phyloP scores from a whole-genome alignment of 257 asterid genomes.

The Penstemon barbatus region DNA sequence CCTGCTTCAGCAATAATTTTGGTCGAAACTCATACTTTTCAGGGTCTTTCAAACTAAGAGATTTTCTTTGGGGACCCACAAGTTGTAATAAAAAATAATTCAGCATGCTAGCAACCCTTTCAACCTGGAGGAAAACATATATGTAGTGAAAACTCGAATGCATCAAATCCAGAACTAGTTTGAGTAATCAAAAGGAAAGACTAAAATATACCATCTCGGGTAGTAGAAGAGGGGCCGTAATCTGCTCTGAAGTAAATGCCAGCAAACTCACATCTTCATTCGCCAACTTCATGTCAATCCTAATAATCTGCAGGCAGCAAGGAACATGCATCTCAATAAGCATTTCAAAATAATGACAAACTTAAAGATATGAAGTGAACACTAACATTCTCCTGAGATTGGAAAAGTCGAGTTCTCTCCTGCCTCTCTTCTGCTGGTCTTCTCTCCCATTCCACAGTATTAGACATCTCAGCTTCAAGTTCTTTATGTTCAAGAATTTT shows the following conservation, averaged over 20 bases:
- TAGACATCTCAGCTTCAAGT: slow-evolving; percentile 97
- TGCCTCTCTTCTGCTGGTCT: slow-evolving; percentile 93
- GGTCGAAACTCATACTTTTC: slow-evolving; percentile 98
- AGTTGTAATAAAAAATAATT: slow-evolving; percentile 90
- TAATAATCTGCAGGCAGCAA: slow-evolving; percentile 68
- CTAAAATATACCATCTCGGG: slow-evolving; percentile 80
- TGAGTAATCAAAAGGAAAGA: slow-evolving; percentile 22
- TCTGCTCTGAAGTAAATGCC: slow-evolving; percentile 94
- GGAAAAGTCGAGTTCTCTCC: slow-evolving; percentile 94
- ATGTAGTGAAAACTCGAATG: neutral
- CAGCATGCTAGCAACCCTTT: slow-evolving; percentile 98
- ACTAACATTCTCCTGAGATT: slow-evolving; percentile 95
- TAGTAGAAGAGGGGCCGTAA: slow-evolving; percentile 81
- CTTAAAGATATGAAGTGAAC: slow-evolving; percentile 18
- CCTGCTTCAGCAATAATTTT: slow-evolving; percentile 86
- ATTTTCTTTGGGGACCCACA: slow-evolving; percentile 96
- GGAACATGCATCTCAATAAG: slow-evolving; percentile 22
- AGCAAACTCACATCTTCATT: slow-evolving; percentile 95
- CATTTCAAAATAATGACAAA: slow-evolving; percentile 24
- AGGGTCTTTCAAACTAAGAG: slow-evolving; percentile 92
- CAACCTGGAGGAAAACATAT: slow-evolving; percentile 60
- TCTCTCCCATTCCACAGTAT: slow-evolving; percentile 87
- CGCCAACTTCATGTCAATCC: slow-evolving; percentile 95
- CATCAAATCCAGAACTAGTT: slow-evolving; percentile 20
- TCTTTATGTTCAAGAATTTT: slow-evolving; percentile 94